phyloP scores from a whole-genome alignment of 2,329 filamentous ascomycete genomes.

The Plenodomus tracheiphilus region DNA sequence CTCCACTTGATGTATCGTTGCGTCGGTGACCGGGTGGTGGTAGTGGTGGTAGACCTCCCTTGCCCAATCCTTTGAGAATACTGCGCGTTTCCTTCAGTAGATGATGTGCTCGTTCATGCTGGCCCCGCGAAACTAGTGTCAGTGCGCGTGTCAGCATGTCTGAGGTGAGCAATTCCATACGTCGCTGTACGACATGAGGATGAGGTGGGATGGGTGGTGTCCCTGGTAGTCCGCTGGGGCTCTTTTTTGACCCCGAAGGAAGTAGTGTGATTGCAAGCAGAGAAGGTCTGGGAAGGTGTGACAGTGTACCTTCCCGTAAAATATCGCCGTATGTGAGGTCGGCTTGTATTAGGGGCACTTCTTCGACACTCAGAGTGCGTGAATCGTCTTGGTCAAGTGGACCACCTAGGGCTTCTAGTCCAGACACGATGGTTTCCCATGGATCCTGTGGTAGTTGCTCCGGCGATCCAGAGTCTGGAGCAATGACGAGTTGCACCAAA shows the following conservation, averaged over 20 bases:
- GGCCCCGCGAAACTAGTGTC: constrained; percentile 85
- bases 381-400: constrained; percentile 84
- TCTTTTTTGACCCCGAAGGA: constrained; percentile 68
- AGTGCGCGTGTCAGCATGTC: constrained; percentile 95
- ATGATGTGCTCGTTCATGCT: constrained; percentile 92
- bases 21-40: constrained; percentile 60
- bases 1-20: constrained; percentile 46
- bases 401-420: constrained; percentile 88
- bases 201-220: constrained; percentile 86
- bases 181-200: constrained; percentile 89
- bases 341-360: constrained; percentile 91
- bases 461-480: constrained; percentile 78
- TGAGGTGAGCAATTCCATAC: constrained; percentile 96
- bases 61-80: constrained; percentile 93
- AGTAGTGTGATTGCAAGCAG: constrained; percentile 95
- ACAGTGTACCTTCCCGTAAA: constrained; percentile 80
- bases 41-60: constrained; percentile 89
- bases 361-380: constrained; percentile 82
- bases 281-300: constrained; percentile 85
- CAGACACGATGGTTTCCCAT: constrained; percentile 97
- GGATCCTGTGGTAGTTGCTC: constrained; percentile 90
- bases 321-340: constrained; percentile 94
- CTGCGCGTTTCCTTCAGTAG: constrained; percentile 90
- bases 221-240: constrained; percentile 55
- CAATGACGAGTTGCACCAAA: constrained; percentile 83